phyloP scores from a whole-genome alignment of 208 protist genomes.

The Vickermania spadyakhi region DNA sequence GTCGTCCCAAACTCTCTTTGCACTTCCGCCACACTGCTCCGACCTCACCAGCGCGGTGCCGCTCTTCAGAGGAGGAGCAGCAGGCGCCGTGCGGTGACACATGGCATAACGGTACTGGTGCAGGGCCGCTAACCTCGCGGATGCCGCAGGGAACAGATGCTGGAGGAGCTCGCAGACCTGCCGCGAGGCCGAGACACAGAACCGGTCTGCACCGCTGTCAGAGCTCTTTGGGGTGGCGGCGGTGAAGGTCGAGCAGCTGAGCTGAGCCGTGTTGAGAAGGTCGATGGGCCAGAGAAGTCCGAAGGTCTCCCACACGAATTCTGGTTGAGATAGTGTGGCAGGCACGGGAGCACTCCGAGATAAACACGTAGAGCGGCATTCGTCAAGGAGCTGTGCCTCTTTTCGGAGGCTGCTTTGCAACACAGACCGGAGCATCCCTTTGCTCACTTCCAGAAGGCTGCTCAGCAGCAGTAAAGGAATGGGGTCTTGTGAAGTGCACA shows the following conservation, averaged over 20 bases:
- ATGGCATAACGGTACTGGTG: background rate
- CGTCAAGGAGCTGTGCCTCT: conserved; percentile 39
- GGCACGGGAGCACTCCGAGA: conserved; percentile 3
- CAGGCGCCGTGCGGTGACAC: background rate
- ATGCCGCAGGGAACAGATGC: too few relatives aligned
- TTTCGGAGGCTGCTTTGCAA: conserved; percentile 43
- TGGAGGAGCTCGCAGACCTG: background rate
- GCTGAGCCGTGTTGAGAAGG: conserved; percentile 45
- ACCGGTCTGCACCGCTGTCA: background rate
- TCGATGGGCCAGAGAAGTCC: conserved; percentile 51
- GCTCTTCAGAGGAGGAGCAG: too few relatives aligned
- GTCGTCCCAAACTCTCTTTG: background rate
- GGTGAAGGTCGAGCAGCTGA: conserved; percentile 29
- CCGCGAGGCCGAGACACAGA: background rate
- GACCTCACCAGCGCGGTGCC: background rate
- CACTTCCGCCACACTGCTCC: background rate
- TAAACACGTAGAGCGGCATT: conserved; percentile 20
- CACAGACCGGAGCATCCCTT: conserved; percentile 37
- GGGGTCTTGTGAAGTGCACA: conserved; percentile 68
- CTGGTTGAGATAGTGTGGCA: conserved; percentile 49
- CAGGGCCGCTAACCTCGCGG: background rate
- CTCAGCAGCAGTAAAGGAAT: conserved; percentile 78
- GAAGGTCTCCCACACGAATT: conserved; percentile 32
- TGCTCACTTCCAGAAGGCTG: conserved; percentile 61
- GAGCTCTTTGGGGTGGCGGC: conserved; percentile 4